Evolutionary conservation across 148 eudicot genomes (phyloP), one percentile per base, ranked within the genome.

Genomic region (Fagopyrum tataricum): DNA sequence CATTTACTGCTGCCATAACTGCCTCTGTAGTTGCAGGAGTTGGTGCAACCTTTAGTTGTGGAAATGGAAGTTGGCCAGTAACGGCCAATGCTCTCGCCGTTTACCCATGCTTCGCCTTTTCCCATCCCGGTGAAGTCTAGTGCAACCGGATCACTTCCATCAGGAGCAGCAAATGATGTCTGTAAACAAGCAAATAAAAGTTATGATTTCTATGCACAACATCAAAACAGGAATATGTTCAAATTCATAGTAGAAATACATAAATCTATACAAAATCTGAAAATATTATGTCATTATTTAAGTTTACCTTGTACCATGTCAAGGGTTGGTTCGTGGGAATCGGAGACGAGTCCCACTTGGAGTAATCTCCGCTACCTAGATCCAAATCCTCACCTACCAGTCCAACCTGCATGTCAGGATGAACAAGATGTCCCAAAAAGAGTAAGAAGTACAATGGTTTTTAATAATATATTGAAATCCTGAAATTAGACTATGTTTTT

Each of bases 91-190:
- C 94, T 89, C 77, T 92, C 87, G 72, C 97, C 99, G 49, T 95
- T 95, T 72, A 95, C 87, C 97, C 97, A 95, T 40, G 99, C 97
- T 76, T 92, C 88, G 6, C 97, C 99, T 67, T 95, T 95, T 17
- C 94, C 96, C 97, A 95, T 82, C 40, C 97, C 94, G 1, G 83
- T 87, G 78, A 95, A 86, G 84, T 95, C 91, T 56, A 95, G 44
- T 68, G 92, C 97, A 74, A 91, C 73, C 12, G 99, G 97, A 74
- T 77, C 77, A 53, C 51, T 78, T 14, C 94, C 97, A 37, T 84
- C 73, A 47, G 99, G 97, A 39, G 92, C 85, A 70, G 85, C 87
- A 76, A 92, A 87, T n/a, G 77, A 72, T 48, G 94, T 87, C 99
- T 95, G 82, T 31, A 31, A 31, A 31, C 37, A 31, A 1, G 37